Percentiles rank a stretch among this genome's conserved stretches.
Conservation (phyloP, 345 rosid species). For the Linum lewisii region DNA sequence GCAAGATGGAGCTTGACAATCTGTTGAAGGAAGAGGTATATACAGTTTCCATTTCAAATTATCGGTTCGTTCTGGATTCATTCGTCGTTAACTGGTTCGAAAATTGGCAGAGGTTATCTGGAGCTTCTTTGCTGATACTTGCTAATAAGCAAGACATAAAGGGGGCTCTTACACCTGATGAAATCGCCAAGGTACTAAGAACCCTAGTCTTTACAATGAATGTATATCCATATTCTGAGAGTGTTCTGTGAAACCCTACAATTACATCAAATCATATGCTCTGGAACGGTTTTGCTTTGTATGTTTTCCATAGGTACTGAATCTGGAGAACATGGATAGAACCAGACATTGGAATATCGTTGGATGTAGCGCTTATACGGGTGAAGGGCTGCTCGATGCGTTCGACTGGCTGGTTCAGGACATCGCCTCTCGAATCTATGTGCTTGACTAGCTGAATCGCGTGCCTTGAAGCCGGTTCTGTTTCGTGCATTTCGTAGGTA, state of each 20-base stretch:
- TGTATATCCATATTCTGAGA: not conserved
- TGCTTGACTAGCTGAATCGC: slow-evolving; percentile 44
- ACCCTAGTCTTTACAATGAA: not conserved
- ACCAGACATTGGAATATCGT: slow-evolving; percentile 80
- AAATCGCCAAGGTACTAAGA: slow-evolving; percentile 62
- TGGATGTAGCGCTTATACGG: slow-evolving; percentile 87
- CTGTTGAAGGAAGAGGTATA: slow-evolving; percentile 92
- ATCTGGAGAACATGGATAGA: slow-evolving; percentile 73
- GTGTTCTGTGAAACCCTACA: not conserved
- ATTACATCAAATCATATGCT: not conserved
- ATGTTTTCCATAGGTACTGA: slow-evolving; percentile 41
- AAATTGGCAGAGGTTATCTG: slow-evolving; percentile 64
- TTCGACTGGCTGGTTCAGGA: slow-evolving; percentile 98
- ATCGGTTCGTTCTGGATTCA: not conserved
- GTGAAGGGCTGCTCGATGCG: slow-evolving; percentile 77
- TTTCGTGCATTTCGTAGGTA: too few relatives aligned
- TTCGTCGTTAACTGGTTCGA: not conserved
- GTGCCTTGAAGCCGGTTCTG: too few relatives aligned
- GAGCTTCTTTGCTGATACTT: slow-evolving; percentile 75
- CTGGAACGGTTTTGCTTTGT: not conserved
- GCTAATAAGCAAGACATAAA: slow-evolving; percentile 92
- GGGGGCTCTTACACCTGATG: slow-evolving; percentile 75
- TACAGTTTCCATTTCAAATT: not conserved
- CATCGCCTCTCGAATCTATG: slow-evolving; percentile 75
- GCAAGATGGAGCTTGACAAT: slow-evolving; percentile 83